These are phyloP conservation scores for Golubevia sp. DNA, from an alignment of 1,284 basidiomycete species.

Conservation along the genomic window DNA sequence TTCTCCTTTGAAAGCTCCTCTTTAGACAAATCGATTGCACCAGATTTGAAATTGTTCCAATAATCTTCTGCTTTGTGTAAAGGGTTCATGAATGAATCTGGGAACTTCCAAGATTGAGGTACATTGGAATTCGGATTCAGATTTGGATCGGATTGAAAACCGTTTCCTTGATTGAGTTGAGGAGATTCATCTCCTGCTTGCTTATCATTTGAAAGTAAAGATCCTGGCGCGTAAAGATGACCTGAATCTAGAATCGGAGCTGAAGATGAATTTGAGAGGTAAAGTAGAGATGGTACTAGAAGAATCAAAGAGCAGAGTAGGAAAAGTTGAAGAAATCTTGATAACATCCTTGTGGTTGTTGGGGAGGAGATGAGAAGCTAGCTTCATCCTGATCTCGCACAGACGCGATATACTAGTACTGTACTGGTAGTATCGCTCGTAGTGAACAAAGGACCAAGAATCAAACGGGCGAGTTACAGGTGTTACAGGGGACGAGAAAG, in stretches of 20 bases:
- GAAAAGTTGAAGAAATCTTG: slow-evolving; percentile 50
- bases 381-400: no score
- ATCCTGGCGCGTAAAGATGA: no score
- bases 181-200: neutral
- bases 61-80: slow-evolving; percentile 5
- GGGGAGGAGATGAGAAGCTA: no score
- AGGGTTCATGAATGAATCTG: slow-evolving; percentile 5
- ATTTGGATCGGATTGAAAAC: neutral
- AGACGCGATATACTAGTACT: no score
- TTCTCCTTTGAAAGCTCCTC: neutral
- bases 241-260: neutral
- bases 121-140: neutral
- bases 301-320: slow-evolving; percentile 41
- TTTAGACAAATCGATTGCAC: neutral
- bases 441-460: no score
- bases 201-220: neutral
- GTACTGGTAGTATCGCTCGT: no score
- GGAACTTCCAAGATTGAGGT: slow-evolving; percentile 6
- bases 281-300: slow-evolving; percentile 44
- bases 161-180: neutral
- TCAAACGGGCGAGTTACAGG: no score
- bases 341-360: slow-evolving; percentile 1
- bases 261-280: slow-evolving; percentile 29
- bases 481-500: no score
- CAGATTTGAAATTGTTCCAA: slow-evolving; percentile 4